Base-by-base conservation (phyloP, 1,139 yeast genomes). In the Suzukiozyma palmioleophila region DNA sequence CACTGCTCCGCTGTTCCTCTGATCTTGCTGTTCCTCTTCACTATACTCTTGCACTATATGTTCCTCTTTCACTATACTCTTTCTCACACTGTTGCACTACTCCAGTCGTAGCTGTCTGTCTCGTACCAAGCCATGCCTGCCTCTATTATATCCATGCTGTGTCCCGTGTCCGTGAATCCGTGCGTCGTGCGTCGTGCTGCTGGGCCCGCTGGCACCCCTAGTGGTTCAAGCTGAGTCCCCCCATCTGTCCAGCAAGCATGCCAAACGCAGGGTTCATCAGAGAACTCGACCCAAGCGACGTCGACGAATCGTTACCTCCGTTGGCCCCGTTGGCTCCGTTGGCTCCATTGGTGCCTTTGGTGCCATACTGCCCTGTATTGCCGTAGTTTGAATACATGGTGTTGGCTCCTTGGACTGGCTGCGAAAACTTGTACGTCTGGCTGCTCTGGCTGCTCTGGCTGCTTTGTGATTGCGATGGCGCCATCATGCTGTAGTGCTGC, bases 171-270 rank as follows among this genome's bases (percentile, higher is more conserved):
- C n/a, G n/a, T n/a, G n/a, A n/a, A n/a, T n/a, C n/a, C n/a, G n/a
- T n/a, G n/a, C n/a, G n/a, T n/a, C n/a, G n/a, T n/a, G n/a, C n/a
- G n/a, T n/a, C n/a, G n/a, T n/a, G n/a, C n/a, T n/a, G n/a, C n/a
- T n/a, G n/a, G n/a, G n/a, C n/a, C n/a, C n/a, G n/a, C n/a, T n/a
- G n/a, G n/a, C n/a, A n/a, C n/a, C n/a, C n/a, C n/a, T 45, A 44
- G 45, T 48, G 48, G 35, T 62, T 61, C 50, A 66, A 62, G 47
- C 60, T 62, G 52, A 66, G 61, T n/a, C 68, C 58, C 48, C 62
- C 61, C 48, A 66, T 55, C 44, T 65, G 69, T 40, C 48, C 53
- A 33, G 57, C 47, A 39, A 63, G 60, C 33, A 50, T 43, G 38
- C 46, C 51, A 35, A 48, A 45, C 8, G 53, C 41, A n/a, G 54